Percentiles rank a stretch among this genome's conserved stretches.
Conservation (phyloP, 495 filamentous ascomycete genomes). For the Aspergillus mulundensis region DNA sequence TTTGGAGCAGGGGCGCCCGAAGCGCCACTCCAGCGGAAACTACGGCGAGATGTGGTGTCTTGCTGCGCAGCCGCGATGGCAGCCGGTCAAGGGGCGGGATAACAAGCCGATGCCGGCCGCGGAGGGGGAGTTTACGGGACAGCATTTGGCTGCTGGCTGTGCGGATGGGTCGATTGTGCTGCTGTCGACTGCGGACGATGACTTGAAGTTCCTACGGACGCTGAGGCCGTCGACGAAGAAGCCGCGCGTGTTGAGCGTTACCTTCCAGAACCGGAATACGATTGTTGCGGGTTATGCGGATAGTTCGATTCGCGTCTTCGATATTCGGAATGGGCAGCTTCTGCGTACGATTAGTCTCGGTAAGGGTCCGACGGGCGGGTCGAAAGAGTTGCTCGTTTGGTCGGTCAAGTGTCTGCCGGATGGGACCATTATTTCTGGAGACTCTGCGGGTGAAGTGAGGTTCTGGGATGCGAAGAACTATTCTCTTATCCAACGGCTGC, state of each 20-base stretch:
- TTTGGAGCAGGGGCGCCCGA: conserved; percentile 66
- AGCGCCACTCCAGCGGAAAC: conserved; percentile 82
- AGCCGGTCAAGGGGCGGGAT: conserved; percentile 33
- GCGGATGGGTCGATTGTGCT: conserved; percentile 86
- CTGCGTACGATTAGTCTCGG: conserved; percentile 82
- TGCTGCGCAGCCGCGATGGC: conserved; percentile 72
- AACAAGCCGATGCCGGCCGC: conserved; percentile 29
- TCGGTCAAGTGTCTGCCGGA: conserved; percentile 80
- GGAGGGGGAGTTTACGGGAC: conserved; percentile 49
- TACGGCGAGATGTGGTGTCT: conserved; percentile 97
- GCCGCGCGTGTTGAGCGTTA: conserved; percentile 80
- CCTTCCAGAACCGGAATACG: conserved; percentile 77
- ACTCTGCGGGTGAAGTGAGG: conserved; percentile 86
- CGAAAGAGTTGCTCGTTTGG: conserved; percentile 88
- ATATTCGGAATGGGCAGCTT: conserved; percentile 70
- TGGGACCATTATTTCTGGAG: conserved; percentile 88
- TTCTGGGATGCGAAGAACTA: conserved; percentile 94
- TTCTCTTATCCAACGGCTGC: conserved; percentile 76
- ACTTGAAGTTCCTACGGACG: conserved; percentile 66
- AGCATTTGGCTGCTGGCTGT: conserved; percentile 83
- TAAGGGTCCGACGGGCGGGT: conserved; percentile 65
- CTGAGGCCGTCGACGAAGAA: conserved; percentile 74
- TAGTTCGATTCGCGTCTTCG: conserved; percentile 84
- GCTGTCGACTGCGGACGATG: conserved; percentile 76
- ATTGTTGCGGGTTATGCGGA: conserved; percentile 90